Percentiles rank a stretch among this genome's conserved stretches.
Conservation (phyloP, 345 rosid genomes). For the Dimocarpus longan region DNA sequence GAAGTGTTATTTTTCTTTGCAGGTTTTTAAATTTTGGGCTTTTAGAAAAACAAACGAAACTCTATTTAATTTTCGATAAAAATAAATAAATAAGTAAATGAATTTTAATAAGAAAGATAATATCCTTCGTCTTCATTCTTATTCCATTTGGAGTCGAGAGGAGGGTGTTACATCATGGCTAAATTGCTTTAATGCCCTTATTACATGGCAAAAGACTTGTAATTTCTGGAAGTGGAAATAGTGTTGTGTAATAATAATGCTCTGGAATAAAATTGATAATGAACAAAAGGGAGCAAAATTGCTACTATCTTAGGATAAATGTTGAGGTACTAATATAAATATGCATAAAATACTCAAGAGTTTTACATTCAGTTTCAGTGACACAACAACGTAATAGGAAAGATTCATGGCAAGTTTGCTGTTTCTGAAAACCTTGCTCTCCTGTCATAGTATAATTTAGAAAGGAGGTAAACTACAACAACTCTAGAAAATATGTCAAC, state of each 20-base stretch:
- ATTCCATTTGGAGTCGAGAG: too few relatives aligned
- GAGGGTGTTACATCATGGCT: too few relatives aligned
- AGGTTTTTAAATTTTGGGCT: too few relatives aligned
- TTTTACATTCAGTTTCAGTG: neutral
- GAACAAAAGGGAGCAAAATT: neutral
- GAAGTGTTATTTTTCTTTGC: too few relatives aligned
- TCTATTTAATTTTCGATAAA: too few relatives aligned
- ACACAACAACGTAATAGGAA: neutral
- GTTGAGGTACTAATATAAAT: too few relatives aligned
- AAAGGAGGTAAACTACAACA: neutral
- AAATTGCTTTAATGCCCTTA: conserved; percentile 5
- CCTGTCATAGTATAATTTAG: neutral
- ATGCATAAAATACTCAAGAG: neutral
- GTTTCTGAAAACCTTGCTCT: neutral
- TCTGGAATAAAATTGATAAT: neutral
- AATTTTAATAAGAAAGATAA: too few relatives aligned
- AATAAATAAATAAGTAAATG: too few relatives aligned
- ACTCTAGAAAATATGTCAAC: neutral
- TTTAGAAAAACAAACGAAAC: too few relatives aligned
- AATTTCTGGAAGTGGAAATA: conserved; percentile 10
- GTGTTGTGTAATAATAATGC: neutral
- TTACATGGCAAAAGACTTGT: conserved; percentile 10
- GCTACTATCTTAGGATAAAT: neutral
- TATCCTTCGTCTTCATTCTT: too few relatives aligned
- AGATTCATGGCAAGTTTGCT: conserved; percentile 1